A percentile compares a stretch with the other conserved stretches of the same genome.
These are phyloP conservation scores for Trichoderma reesei DNA, from an alignment of 495 filamentous ascomycete species.

Conservation along the genomic window DNA sequence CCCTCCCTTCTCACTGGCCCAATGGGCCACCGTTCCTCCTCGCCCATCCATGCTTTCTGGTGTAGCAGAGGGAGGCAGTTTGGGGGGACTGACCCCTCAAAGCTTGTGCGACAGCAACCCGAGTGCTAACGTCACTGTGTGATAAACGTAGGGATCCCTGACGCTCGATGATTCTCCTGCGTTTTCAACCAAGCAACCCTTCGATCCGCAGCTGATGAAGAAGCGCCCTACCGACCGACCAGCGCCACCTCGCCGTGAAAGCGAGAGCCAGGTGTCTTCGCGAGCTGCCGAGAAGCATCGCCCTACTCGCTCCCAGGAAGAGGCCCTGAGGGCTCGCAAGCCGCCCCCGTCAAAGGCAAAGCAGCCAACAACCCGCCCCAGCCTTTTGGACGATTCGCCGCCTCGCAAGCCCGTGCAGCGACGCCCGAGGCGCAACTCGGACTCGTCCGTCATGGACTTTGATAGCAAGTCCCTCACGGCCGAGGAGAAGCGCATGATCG, in stretches of 20 bases:
- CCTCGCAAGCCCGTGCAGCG: conserved; percentile 25
- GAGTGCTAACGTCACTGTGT: background rate
- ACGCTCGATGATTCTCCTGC: conserved; percentile 34
- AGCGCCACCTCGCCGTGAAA: conserved; percentile 38
- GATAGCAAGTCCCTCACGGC: conserved; percentile 58
- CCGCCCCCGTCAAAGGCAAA: conserved; percentile 21
- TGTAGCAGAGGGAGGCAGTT: no score
- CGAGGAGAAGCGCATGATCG: conserved; percentile 64
- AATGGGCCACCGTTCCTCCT: background rate
- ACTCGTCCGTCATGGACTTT: conserved; percentile 75
- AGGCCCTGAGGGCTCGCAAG: conserved; percentile 40
- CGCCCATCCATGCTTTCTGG: no score
- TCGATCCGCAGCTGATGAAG: conserved; percentile 22
- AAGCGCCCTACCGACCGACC: conserved; percentile 29
- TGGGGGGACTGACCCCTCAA: background rate
- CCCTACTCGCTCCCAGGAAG: conserved; percentile 52
- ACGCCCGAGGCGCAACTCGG: conserved; percentile 79
- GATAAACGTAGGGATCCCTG: conserved; percentile 35
- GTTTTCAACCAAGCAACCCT: conserved; percentile 20
- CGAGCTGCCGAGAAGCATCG: conserved; percentile 40
- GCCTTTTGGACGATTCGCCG: conserved; percentile 2
- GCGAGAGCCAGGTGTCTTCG: conserved; percentile 37
- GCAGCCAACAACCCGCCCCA: conserved; percentile 1
- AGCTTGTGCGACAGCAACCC: conserved; percentile 12
- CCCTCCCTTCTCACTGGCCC: background rate